Evolutionary conservation across 129 eudicot species (phyloP), one percentile per base, ranked within the genome.

Genomic region (Flaveria bidentis): DNA sequence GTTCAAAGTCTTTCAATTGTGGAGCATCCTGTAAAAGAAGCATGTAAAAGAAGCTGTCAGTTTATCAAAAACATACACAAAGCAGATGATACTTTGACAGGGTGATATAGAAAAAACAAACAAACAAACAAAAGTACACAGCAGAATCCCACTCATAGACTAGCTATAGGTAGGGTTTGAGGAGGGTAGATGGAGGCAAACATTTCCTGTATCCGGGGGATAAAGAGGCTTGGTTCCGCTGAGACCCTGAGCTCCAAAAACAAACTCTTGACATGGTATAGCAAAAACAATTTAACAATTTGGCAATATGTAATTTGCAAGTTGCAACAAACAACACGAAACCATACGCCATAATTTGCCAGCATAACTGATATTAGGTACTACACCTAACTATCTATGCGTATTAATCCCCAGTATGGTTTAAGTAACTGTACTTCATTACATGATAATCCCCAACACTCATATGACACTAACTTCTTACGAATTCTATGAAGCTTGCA

Each of bases 1-100:
- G 95, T 42, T 86, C 83, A 81, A 89, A 79, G 62, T 78, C 84
- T 66, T 69, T 61, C 15, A 76, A 8, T 65, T 63, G 22, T 53
- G 26, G 14, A 76, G 2, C 78, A 70, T 71, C 85, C 81, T 69
- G 81, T 69, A 47, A 76, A 76, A 44, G 33, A 46, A 72, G 77
- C 82, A 76, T 63, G 53, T 63, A 26, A 23, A 57, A 20, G 22
- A 30, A 33, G 50, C 63, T 61, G 20, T 33, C 26, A 17, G 13
- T 46, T 71, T 71, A 41, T 60, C n/a, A 45, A 71, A 36, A 71
- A 71, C 22, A 71, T 71, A 50, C 26, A 45, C 22, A 44, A 70
- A 61, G 52, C 60, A 57, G 66, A 63, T 69, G 69, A 68, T 30
- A 36, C 28, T 71, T 62, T 73, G 61, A 39, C 17, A 8, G 68